Base-by-base conservation (phyloP, 1,284 basidiomycete genomes). In the Porogramme epimiltina region DNA sequence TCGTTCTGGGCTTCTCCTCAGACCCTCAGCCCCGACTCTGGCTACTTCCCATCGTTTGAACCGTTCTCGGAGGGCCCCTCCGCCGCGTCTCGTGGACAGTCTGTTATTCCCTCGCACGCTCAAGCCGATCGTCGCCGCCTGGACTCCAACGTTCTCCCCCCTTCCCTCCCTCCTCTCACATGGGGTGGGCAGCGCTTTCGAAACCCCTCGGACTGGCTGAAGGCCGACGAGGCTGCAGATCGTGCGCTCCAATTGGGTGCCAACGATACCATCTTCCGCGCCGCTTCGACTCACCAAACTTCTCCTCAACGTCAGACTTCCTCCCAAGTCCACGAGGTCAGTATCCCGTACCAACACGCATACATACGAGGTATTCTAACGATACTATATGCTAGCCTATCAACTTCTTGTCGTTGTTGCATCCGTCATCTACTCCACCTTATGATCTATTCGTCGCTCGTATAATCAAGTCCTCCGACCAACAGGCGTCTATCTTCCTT, bases 401-500 rank as follows among this genome's bases (percentile, higher is more conserved):
- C 72, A 92, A 92, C 68, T 92, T 91, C 66, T 75, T 92, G 44
- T 88, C 87, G 13, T 75, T 91, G 41, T 76, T 92, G 51, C 89
- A 91, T 61, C 89, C 89, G 1, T 88, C 88, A 0, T 89, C 89
- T 1, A 83, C 86, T 22, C 89, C 90, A 11, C 89, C 89, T 1
- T 92, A 92, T 61, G 80, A 80, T 52, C 73, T 88, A 47, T 91
- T 92, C 60, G 89, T 91, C 15, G 75, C 81, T 16, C 84, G 90
- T 23, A 91, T 92, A 62, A 89, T 91, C 75, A 90, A 88, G 69
- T 86, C 84, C 4, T 91, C 89, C 5, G 90, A 92, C 63, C 89
- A 92, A 63, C 89, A 92, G 62, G 89, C 89, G 11, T 90, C 87
- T n/a, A 91, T 92, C 42, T 92, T 92, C 63, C 73, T 91, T 37